Evolutionary conservation across 2,329 filamentous ascomycete species (phyloP), one percentile per base, ranked within the genome.

Genomic region (Penicillium sclerotigenum): DNA sequence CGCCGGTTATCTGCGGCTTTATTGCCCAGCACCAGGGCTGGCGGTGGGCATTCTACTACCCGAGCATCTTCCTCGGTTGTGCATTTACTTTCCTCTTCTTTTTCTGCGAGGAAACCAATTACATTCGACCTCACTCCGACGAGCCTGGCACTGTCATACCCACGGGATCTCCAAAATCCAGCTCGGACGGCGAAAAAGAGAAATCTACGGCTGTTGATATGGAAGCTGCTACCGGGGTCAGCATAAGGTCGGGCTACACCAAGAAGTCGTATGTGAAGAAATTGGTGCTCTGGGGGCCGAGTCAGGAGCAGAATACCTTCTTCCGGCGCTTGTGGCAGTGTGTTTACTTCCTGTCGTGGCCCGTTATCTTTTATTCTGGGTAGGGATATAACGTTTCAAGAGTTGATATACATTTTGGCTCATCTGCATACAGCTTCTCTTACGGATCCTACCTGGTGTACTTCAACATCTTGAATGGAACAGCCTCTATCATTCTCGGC

Each of bases 21-120:
- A 79, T 80, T 40, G 71, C 71, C 5, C 69, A 79, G 47, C 74
- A 75, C 26, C 74, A 77, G 46, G 75, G 77, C 2, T 80, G 77
- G 78, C 52, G 70, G 60, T 80, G 77, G 77, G 76, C 78, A 0
- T 72, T 79, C 59, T 79, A 80, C 67, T 82, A 77, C 76, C 77
- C 78, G 11, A 77, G 79, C 5, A 81, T 83, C 24, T 81, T 83
- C 62, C 68, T 70, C 31, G 80, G 66, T 1, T 67, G 71, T 1
- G 74, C 73, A 1, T 76, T 80, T 33, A 61, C 80, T 1, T 77
- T 82, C 54, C 68, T 81, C 1, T 81, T 81, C 68, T 79, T 83
- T 60, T 79, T 79, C 66, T 79, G 82, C 75, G 81, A 83, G 62
- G 81, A 83, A 64, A 82, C 81, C 3, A 83, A 81, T 67, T 82